Evolutionary conservation across 2,329 filamentous ascomycete species (phyloP), one percentile per base, ranked within the genome.

Genomic region (Cladosporium sp.): DNA sequence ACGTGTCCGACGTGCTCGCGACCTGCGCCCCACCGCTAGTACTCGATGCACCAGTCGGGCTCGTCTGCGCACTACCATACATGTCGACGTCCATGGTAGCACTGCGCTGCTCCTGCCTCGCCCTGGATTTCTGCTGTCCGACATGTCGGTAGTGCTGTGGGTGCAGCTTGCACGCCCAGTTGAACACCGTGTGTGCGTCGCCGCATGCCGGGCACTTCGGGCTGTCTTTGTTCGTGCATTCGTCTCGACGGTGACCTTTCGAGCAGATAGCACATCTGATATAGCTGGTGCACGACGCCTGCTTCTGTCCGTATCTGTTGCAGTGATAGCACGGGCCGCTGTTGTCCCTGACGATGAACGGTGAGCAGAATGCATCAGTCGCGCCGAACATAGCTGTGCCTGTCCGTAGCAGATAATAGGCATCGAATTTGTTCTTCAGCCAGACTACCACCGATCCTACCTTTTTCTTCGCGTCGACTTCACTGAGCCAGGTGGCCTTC

Each of bases 301-400:
- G 41, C 27, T 43, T 43, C 8, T 43, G 41, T 43, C 41, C 17
- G 17, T 43, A 43, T 9, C 41, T 43, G 29, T 43, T 32, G 27
- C 41, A 43, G 9, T 34, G n/a, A 8, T 43, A 34, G 27, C 15
- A 43, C 29, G 41, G 41, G 12, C 27, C 27, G 41, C 24, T 43
- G 15, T 34, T 43, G 15, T 43, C 41, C 17, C 41, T 43, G 7
- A 43, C 17, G 24, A 43, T 19, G 19, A 41, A 41, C 1, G 39
- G 20, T 27, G 39, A 43, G 29, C 29, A 43, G 29, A 43, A 43
- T 15, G 41, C 41, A 9, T 20, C 41, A 7, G 41, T 43, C 9
- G 41, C 41, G 3, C 29, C 41, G 27, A 43, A 34, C 3, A 32
- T 43, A 19, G 15, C 27, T n/a, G 17, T 43, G 7, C 41, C 17